Evolutionary conservation across 192 early-diverging fungal genomes (phyloP).

Genomic region (Podila clonocystis): DNA sequence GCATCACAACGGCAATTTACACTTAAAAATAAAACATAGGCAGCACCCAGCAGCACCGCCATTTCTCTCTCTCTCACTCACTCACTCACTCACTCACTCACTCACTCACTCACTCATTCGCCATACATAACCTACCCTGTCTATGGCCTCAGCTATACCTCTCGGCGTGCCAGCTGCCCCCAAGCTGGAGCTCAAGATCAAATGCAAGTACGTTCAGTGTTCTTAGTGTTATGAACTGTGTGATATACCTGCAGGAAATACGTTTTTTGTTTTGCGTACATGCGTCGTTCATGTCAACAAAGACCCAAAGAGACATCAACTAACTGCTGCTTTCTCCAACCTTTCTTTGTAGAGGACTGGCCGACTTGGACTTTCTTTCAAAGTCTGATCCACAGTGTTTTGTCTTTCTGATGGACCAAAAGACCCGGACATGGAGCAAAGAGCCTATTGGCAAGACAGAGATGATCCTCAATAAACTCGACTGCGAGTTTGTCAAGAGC

Average conservation of each 20-base stretch:
- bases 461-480: constrained; percentile 57
- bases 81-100: too few relatives aligned
- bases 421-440: constrained; percentile 43
- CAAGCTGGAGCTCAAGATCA: constrained; percentile 44
- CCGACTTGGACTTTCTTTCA: constrained; percentile 51
- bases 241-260: not conserved
- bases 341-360: constrained; percentile 17
- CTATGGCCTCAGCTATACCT: constrained; percentile 21
- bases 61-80: too few relatives aligned
- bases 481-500: constrained; percentile 62
- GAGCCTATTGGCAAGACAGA: constrained; percentile 54
- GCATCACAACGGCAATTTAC: too few relatives aligned
- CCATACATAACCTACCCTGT: not conserved
- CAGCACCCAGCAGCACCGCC: too few relatives aligned
- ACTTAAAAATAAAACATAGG: too few relatives aligned
- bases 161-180: constrained; percentile 26
- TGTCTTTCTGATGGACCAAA: constrained; percentile 44
- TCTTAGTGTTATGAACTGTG: not conserved
- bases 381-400: constrained; percentile 53
- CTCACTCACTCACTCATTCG: too few relatives aligned
- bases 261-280: not conserved
- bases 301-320: too few relatives aligned
- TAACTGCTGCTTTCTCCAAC: too few relatives aligned
- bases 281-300: too few relatives aligned
- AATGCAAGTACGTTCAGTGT: constrained; percentile 37